phyloP scores from a whole-genome alignment of 75 land plant genomes.

The Isoetes taiwanensis region DNA sequence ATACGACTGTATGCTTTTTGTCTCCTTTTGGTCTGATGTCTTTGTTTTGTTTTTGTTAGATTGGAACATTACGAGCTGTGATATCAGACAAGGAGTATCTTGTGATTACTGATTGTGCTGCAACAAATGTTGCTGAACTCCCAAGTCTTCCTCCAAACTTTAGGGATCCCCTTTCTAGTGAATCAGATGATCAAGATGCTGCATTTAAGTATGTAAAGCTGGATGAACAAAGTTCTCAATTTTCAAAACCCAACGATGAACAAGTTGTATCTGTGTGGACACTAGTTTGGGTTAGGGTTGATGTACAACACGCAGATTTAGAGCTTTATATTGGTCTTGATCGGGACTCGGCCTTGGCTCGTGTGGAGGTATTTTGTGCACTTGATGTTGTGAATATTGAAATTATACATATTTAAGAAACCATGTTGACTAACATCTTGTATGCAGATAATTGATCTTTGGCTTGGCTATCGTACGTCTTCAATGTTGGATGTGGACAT shows the following conservation, averaged over 20 bases:
- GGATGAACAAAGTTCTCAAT: slow-evolving; percentile 6
- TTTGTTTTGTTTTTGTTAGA: slow-evolving; percentile 29
- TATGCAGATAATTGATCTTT: slow-evolving; percentile 75
- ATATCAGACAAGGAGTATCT: slow-evolving; percentile 82
- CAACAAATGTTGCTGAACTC: slow-evolving; percentile 55
- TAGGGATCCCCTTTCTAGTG: slow-evolving; percentile 22
- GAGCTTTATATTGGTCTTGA: slow-evolving; percentile 61
- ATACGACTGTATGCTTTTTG: neutral
- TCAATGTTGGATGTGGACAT: slow-evolving; percentile 64
- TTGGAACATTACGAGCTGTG: slow-evolving; percentile 49
- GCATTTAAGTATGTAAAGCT: neutral
- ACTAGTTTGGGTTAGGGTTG: slow-evolving; percentile 50
- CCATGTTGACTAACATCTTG: neutral
- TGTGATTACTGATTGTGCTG: slow-evolving; percentile 60
- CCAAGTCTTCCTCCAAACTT: slow-evolving; percentile 83
- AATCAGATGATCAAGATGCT: slow-evolving; percentile 14
- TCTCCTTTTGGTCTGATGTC: neutral
- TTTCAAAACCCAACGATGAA: slow-evolving; percentile 22
- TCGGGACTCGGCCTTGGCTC: slow-evolving; percentile 70
- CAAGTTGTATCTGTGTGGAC: slow-evolving; percentile 37
- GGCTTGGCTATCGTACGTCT: slow-evolving; percentile 76
- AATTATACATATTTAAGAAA: neutral
- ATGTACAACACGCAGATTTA: slow-evolving; percentile 53
- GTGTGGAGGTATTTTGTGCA: slow-evolving; percentile 39
- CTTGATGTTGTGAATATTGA: neutral